These are phyloP conservation scores for Xylaria sp. DNA, from an alignment of 2,329 filamentous ascomycete species.

Conservation along the genomic window DNA sequence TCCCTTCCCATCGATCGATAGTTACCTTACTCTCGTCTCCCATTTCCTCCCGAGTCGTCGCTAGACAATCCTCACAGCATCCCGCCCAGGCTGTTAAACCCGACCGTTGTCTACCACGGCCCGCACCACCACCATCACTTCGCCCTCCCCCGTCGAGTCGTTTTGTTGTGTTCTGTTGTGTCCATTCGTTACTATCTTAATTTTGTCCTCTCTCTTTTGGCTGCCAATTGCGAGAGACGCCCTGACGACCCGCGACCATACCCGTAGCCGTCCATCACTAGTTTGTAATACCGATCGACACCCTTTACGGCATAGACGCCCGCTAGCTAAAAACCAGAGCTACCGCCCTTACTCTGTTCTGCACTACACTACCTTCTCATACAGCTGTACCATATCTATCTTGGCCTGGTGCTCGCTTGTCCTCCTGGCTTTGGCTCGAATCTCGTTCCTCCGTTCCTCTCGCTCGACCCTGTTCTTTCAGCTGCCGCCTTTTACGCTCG, in stretches of 20 bases:
- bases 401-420: conserved; percentile 39
- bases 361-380: conserved; percentile 10
- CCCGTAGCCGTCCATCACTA: conserved; percentile 28
- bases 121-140: conserved; percentile 22
- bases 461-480: conserved; percentile 30
- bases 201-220: conserved; percentile 37
- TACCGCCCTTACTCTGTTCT: conserved; percentile 15
- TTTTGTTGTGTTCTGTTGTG: conserved; percentile 43
- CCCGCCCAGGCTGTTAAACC: conserved; percentile 38
- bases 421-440: conserved; percentile 38
- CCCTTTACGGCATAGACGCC: conserved; percentile 27
- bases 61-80: conserved; percentile 37
- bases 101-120: conserved; percentile 41
- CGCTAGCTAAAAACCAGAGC: conserved; percentile 35
- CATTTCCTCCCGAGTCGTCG: conserved; percentile 38
- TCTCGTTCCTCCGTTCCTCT: conserved; percentile 39
- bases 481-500: conserved; percentile 43
- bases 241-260: conserved; percentile 20
- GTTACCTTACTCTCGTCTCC: conserved; percentile 30
- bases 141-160: conserved; percentile 18
- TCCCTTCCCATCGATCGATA: conserved; percentile 22
- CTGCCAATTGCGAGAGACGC: conserved; percentile 37
- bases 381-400: conserved; percentile 30
- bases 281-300: conserved; percentile 38
- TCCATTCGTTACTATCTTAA: conserved; percentile 44